A percentile compares a stretch with the other conserved stretches of the same genome.
These are phyloP conservation scores for Arabidopsis hybrid DNA, from an alignment of 441 rosid genomes.

Conservation along the genomic window DNA sequence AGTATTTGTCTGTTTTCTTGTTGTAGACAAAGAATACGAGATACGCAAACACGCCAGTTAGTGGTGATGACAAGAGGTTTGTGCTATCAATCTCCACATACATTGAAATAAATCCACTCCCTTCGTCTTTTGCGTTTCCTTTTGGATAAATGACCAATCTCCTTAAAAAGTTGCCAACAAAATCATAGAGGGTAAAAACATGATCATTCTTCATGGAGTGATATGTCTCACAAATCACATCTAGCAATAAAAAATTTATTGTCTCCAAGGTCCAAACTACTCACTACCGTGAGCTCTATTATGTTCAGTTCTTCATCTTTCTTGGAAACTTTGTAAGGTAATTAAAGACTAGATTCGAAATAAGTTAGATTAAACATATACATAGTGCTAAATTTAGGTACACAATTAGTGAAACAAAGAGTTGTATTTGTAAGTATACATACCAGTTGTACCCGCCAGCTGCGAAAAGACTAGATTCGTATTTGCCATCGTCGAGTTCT, in stretches of 20 bases:
- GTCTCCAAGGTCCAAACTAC: too few relatives aligned
- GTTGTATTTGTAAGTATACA: background rate
- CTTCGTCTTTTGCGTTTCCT: conserved; percentile 3
- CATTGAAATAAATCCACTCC: conserved; percentile 21
- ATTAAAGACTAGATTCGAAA: too few relatives aligned
- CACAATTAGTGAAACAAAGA: background rate
- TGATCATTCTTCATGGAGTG: background rate
- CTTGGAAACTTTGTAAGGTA: background rate
- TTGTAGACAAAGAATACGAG: conserved; percentile 11
- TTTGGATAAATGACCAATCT: conserved; percentile 3
- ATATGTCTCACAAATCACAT: background rate
- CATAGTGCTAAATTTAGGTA: background rate
- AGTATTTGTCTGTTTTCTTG: conserved; percentile 15
- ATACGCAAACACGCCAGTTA: conserved; percentile 10
- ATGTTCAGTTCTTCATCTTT: too few relatives aligned
- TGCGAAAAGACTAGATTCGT: background rate
- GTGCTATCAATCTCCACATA: conserved; percentile 22
- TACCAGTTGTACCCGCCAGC: conserved; percentile 5
- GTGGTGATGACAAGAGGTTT: background rate
- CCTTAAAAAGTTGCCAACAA: background rate
- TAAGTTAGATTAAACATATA: too few relatives aligned
- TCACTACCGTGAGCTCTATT: too few relatives aligned
- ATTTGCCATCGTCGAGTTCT: background rate
- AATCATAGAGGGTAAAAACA: background rate
- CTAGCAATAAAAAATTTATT: too few relatives aligned